Evolutionary conservation across 768 basidiomycete genomes (phyloP).

Genomic region (Tylopilus felleus): DNA sequence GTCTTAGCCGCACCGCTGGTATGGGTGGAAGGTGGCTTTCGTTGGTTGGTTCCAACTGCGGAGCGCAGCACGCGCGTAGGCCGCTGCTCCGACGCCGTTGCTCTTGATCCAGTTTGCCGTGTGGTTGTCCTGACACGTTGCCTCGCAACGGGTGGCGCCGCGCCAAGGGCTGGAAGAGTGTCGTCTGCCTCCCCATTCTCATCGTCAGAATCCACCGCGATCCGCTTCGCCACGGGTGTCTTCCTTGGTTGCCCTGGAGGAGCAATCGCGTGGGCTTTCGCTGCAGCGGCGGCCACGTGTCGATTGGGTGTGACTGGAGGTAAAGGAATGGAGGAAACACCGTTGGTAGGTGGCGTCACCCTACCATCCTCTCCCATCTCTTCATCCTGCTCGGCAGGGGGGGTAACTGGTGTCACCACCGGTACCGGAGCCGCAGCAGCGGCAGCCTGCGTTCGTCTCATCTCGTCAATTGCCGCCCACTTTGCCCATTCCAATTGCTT

Average conservation of each 20-base stretch:
- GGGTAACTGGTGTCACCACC: slow-evolving; percentile 71
- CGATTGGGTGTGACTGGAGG: slow-evolving; percentile 82
- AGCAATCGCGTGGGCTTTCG: slow-evolving; percentile 65
- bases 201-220: slow-evolving; percentile 64
- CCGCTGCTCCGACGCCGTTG: slow-evolving; percentile 67
- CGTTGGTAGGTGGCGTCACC: slow-evolving; percentile 26
- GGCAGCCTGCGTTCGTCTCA: slow-evolving; percentile 46
- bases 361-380: slow-evolving; percentile 50
- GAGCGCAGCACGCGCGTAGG: slow-evolving; percentile 75
- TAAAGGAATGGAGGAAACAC: slow-evolving; percentile 30
- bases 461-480: slow-evolving; percentile 87
- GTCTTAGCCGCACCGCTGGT: slow-evolving; percentile 37
- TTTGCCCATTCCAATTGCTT: slow-evolving; percentile 93
- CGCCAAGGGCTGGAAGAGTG: slow-evolving; percentile 59
- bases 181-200: slow-evolving; percentile 60
- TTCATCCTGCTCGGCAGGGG: slow-evolving; percentile 74
- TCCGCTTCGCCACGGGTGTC: slow-evolving; percentile 75
- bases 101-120: slow-evolving; percentile 42
- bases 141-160: slow-evolving; percentile 39
- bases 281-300: slow-evolving; percentile 66
- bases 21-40: slow-evolving; percentile 45
- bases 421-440: slow-evolving; percentile 38
- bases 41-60: slow-evolving; percentile 52
- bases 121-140: slow-evolving; percentile 37
- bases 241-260: slow-evolving; percentile 86